A percentile compares a stretch with the other conserved stretches of the same genome.
Evolutionary conservation across 2,329 filamentous ascomycete genomes (phyloP).

Genomic region (Fusarium sp.): DNA sequence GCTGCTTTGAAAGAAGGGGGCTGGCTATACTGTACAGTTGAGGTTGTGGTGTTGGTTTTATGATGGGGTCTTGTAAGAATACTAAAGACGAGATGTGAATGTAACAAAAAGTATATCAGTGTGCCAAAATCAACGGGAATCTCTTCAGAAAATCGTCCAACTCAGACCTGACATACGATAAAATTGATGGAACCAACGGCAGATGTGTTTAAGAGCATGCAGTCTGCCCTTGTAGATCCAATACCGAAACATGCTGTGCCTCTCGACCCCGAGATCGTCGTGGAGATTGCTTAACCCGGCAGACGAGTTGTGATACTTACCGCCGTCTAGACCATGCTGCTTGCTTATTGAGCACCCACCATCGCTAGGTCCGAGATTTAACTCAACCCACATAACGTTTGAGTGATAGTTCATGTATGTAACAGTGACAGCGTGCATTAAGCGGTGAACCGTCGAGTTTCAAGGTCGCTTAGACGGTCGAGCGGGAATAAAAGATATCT

Average conservation of each 20-base stretch:
- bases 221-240: slow-evolving; percentile 3
- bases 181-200: neutral
- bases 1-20: slow-evolving; percentile 33
- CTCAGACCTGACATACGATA: neutral
- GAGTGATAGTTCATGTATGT: slow-evolving; percentile 35
- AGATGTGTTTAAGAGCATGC: slow-evolving; percentile 25
- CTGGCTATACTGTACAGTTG: slow-evolving; percentile 35
- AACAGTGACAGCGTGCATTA: slow-evolving; percentile 31
- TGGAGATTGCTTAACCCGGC: slow-evolving; percentile 13
- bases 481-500: slow-evolving; percentile 18
- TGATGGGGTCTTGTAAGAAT: slow-evolving; percentile 36
- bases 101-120: slow-evolving; percentile 10
- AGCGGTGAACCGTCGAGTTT: slow-evolving; percentile 36
- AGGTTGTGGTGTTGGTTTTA: neutral
- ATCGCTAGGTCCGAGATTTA: neutral
- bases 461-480: neutral
- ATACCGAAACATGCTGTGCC: slow-evolving; percentile 16
- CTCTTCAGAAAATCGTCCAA: too few species aligned
- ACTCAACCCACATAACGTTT: neutral
- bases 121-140: neutral
- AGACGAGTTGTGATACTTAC: slow-evolving; percentile 23
- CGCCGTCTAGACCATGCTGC: slow-evolving; percentile 11
- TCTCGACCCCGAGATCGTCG: slow-evolving; percentile 13
- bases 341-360: slow-evolving; percentile 23
- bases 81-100: slow-evolving; percentile 24